Base-by-base conservation (phyloP, 352 stramenopile genomes). In the Globisporangium alternatum region DNA sequence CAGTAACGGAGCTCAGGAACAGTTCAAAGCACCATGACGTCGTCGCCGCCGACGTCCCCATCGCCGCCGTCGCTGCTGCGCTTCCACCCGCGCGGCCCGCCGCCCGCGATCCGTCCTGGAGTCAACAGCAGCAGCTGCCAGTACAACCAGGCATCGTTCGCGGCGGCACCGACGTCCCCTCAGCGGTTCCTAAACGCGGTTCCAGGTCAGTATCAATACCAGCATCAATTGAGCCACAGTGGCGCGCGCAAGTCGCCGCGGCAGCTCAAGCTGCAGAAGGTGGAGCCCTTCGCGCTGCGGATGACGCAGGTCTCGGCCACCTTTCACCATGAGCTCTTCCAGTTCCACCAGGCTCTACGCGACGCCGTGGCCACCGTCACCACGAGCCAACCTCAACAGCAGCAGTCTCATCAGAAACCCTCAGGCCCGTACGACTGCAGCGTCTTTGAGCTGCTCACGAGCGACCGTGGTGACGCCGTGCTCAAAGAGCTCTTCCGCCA, bases 311-410 rank as follows among this genome's bases (percentile, higher is more conserved):
- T 81, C 47, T 62, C 74, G 43, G 62, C 57, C 28, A 78, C 75
- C 48, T 86, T 87, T 44, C 77, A 71, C 6, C 75, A 89, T 52
- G 80, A 90, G 44, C 72, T 92, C 2, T 84, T 92, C 57, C 75
- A 80, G 39, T 87, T 92, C 58, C 81, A 90, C 53, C 83, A 92
- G 64, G 56, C 88, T 10, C 63, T 92, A 12, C 70, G 72, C 0
- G 81, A 92, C 53, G 67, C 69, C 2, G 69, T 79, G 1, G 60
- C 71, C 3, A 43, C 44, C 35, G 15, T 12, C 35, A 41, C 35
- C 35, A 41, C 35, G 4, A 60, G 53, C 54, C 25, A 62, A 49
- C 28, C 28, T 3, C 30, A 60, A 12, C 19, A 66, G 0, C 60
- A 67, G 5, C 45, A 68, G 15, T 17, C 22, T 21, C 10, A 22